These are phyloP conservation scores for Persicaria tinctoria DNA, from an alignment of 148 eudicot genomes.

Conservation along the genomic window DNA sequence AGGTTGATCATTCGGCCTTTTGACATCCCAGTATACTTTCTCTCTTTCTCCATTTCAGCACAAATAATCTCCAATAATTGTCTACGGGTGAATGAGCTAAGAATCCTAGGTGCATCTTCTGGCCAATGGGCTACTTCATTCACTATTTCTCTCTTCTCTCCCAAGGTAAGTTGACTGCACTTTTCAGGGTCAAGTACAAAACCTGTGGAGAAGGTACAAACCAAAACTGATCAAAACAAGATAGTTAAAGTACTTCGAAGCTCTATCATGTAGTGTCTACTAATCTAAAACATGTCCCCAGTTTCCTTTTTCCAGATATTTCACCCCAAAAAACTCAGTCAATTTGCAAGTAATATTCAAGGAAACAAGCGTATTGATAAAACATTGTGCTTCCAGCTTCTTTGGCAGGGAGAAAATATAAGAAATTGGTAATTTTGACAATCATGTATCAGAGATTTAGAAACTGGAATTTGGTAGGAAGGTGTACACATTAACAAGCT, in stretches of 20 bases:
- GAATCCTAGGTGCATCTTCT: constrained; percentile 40
- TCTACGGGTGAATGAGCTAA: constrained; percentile 42
- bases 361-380: not conserved
- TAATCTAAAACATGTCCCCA: not conserved
- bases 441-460: not conserved
- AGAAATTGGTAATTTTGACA: not conserved
- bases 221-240: not conserved
- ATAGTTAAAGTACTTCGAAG: not conserved
- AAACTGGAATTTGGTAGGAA: not conserved
- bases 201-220: constrained; percentile 23
- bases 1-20: constrained; percentile 43
- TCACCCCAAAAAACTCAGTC: not conserved
- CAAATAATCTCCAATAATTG: constrained; percentile 49
- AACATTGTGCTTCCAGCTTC: not conserved
- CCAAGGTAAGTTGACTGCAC: constrained; percentile 36
- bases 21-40: constrained; percentile 42
- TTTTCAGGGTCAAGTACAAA: constrained; percentile 37
- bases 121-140: constrained; percentile 38
- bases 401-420: not conserved
- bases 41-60: constrained; percentile 55
- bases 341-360: not conserved
- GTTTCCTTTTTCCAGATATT: not conserved
- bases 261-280: not conserved
- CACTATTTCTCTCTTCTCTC: constrained; percentile 43
- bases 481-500: not conserved